Evolutionary conservation across 2,329 filamentous ascomycete species (phyloP).

Genomic region (Cercospora zeae-maydis): DNA sequence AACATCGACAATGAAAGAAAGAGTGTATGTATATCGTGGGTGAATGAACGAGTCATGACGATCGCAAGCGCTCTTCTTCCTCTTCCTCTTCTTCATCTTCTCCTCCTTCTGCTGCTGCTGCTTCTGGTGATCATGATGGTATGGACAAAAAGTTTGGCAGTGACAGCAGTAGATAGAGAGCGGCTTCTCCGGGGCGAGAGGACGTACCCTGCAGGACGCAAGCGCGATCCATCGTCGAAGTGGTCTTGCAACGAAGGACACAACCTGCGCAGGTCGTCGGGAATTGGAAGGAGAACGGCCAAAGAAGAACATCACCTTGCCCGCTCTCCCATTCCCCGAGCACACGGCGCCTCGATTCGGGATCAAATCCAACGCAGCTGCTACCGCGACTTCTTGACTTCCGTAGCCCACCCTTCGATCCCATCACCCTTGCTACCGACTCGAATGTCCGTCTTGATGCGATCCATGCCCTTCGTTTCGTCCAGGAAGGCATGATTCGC

Average conservation of each 20-base stretch:
- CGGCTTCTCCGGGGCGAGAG: background rate
- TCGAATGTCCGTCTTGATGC: conserved; percentile 67
- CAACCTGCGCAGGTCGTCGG: background rate
- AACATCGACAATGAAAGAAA: background rate
- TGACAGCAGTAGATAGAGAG: background rate
- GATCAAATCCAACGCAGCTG: background rate
- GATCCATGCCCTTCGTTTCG: conserved; percentile 85
- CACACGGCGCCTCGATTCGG: background rate
- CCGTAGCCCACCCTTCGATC: conserved; percentile 88
- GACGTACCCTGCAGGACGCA: background rate
- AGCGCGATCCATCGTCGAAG: background rate
- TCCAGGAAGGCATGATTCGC: conserved; percentile 77
- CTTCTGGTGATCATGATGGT: background rate
- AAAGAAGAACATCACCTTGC: conserved; percentile 10
- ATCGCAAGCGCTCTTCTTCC: background rate
- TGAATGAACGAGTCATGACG: background rate
- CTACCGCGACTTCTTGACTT: conserved; percentile 75
- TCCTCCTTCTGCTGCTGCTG: background rate
- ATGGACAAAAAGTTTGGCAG: background rate
- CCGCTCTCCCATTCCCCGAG: background rate
- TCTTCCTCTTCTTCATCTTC: too few species aligned
- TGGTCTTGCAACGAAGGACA: background rate
- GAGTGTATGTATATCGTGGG: background rate
- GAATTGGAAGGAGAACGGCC: background rate
- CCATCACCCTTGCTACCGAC: conserved; percentile 84